These are phyloP conservation scores for Tranzscheliella williamsii DNA, from an alignment of 1,284 basidiomycete genomes.

Conservation along the genomic window DNA sequence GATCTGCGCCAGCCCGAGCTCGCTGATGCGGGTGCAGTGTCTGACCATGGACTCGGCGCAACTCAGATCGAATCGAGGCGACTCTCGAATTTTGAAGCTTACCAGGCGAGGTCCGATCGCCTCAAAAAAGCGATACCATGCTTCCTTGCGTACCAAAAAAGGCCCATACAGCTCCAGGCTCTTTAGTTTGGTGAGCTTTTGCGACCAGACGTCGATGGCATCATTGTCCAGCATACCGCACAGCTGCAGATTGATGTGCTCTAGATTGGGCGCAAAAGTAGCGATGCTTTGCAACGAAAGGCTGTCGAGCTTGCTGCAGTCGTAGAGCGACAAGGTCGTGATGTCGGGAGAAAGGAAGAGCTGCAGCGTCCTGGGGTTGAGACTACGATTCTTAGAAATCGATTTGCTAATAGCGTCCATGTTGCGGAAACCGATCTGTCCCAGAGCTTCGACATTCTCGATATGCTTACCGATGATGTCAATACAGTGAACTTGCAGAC, in stretches of 20 bases:
- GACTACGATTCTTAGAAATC: slow-evolving; percentile 79
- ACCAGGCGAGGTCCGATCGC: slow-evolving; percentile 68
- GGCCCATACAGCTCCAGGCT: slow-evolving; percentile 83
- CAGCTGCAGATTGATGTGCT: slow-evolving; percentile 71
- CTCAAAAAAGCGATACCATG: slow-evolving; percentile 78
- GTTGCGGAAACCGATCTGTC: slow-evolving; percentile 72
- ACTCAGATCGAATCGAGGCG: slow-evolving; percentile 80
- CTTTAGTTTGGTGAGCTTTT: slow-evolving; percentile 70
- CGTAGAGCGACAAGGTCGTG: slow-evolving; percentile 76
- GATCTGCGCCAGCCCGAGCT: slow-evolving; percentile 78
- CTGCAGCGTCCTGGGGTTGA: slow-evolving; percentile 74
- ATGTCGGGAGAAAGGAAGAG: slow-evolving; percentile 81
- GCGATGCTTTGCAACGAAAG: slow-evolving; percentile 47
- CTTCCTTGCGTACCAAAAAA: slow-evolving; percentile 76
- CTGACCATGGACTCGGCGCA: slow-evolving; percentile 71
- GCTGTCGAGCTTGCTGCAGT: slow-evolving; percentile 69
- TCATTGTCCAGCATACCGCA: slow-evolving; percentile 82
- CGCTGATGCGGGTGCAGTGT: slow-evolving; percentile 69
- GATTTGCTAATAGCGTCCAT: slow-evolving; percentile 64
- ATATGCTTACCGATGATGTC: slow-evolving; percentile 85
- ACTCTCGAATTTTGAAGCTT: slow-evolving; percentile 74
- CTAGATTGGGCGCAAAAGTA: slow-evolving; percentile 47
- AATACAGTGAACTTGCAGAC: slow-evolving; percentile 77
- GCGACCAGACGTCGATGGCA: slow-evolving; percentile 71
- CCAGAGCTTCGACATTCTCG: slow-evolving; percentile 84